Evolutionary conservation across 176 grass and related monocot species (phyloP), one percentile per base, ranked within the genome.

Genomic region (Aegilops speltoides): DNA sequence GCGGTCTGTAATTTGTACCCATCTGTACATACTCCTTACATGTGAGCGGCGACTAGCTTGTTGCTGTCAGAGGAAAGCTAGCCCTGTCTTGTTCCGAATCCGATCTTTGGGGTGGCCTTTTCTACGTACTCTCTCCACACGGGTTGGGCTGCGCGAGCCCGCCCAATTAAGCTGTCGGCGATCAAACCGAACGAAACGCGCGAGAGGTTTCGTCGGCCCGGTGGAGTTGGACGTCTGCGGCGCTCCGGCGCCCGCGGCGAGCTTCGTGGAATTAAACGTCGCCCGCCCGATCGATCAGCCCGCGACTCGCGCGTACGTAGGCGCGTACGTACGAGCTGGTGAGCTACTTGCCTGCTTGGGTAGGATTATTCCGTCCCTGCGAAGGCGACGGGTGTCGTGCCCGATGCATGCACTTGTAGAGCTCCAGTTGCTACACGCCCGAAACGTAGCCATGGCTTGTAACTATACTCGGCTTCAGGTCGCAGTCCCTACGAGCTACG

Each of bases 1-100:
- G 66, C 29, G 8, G 17, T 10, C 33, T 76, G 56, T 79, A 61
- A 14, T 34, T 36, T 45, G 78, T 68, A 68, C 23, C 56, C 16
- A 43, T 57, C 38, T 68, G 31, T 57, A 57, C 54, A 57, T 22
- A 57, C 54, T 8, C 15, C 14, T 7, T 54, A 31, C 43, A 15
- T 34, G 26, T 19, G 37, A 46, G 41, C 22, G 28, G 16, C 65
- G 65, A 68, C 65, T 8, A 69, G 48, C 52, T 24, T 24, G 89
- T 79, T 79, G 20, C 79, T 74, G 80, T 87, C 89, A 14, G 25
- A 16, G 34, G 66, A 83, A 90, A 90, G 66, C 64, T 6, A 22
- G 5, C 10, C 34, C 61, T 28, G 78, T 82, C 82, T 8, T 1
- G 46, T 77, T 19, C 66, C 32, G 31, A 69, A 68, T 19, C 66